Evolutionary conservation across 2,329 filamentous ascomycete genomes (phyloP).

Genomic region (Chrysoporthe puriensis): DNA sequence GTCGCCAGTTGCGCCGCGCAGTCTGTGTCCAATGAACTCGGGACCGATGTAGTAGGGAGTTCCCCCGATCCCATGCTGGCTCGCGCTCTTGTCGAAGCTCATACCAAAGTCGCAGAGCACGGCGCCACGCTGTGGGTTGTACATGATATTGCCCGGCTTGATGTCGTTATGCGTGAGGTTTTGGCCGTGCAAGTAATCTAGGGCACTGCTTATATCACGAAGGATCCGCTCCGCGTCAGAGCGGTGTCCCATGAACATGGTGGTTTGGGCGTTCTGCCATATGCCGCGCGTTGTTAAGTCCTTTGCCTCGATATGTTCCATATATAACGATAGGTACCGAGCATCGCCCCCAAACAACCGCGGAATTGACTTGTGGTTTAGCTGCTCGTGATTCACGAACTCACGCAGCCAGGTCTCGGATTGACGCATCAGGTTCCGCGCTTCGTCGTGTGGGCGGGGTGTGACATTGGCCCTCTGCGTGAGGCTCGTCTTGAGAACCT

Average conservation of each 20-base stretch:
- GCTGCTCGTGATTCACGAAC: constrained; percentile 57
- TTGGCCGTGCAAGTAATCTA: constrained; percentile 59
- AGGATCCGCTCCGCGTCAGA: constrained; percentile 57
- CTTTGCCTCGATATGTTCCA: constrained; percentile 63
- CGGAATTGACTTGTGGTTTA: constrained; percentile 62
- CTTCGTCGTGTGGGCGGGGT: constrained; percentile 52
- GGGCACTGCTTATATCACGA: constrained; percentile 56
- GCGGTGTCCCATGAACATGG: constrained; percentile 52
- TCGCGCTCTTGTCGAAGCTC: constrained; percentile 53
- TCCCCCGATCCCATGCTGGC: constrained; percentile 48
- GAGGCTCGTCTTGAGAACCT: constrained; percentile 60
- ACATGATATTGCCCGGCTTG: constrained; percentile 65
- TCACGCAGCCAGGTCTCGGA: constrained; percentile 65
- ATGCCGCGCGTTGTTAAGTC: constrained; percentile 54
- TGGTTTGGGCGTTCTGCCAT: constrained; percentile 48
- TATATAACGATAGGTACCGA: constrained; percentile 62
- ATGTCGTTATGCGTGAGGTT: constrained; percentile 64
- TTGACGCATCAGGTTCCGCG: constrained; percentile 61
- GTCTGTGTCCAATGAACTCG: constrained; percentile 60
- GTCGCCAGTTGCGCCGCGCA: constrained; percentile 58
- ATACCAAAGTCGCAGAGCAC: constrained; percentile 65
- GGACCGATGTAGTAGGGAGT: constrained; percentile 66
- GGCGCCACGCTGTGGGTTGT: constrained; percentile 60
- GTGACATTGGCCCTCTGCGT: constrained; percentile 35
- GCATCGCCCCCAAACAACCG: constrained; percentile 63